Evolutionary conservation across 352 stramenopile species (phyloP), one percentile per base, ranked within the genome.

Genomic region (Pythium dissotocum): DNA sequence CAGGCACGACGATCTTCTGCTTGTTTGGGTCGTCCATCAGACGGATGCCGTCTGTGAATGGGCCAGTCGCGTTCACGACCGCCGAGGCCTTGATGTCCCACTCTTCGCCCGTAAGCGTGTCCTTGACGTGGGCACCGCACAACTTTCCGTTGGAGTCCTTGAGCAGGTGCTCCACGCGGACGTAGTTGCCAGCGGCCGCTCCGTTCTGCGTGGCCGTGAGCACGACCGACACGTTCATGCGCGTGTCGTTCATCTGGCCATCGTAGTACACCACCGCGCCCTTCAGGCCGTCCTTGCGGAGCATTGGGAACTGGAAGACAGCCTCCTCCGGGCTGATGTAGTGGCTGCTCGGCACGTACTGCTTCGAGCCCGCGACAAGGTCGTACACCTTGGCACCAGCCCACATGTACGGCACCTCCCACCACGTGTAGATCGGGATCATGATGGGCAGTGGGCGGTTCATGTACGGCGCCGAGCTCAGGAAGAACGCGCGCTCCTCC

Each of bases 401-500:
- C 89, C 87, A 98, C 82, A 98, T 97, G 83, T 98, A 98, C 12
- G 93, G 94, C 59, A 98, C 81, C 71, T 98, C 89, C 91, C 90
- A 98, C 93, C 92, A 98, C 64, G 81, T 97, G 79, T 98, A 98
- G 68, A 98, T 94, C 51, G 95, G 94, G 69, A 98, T 98, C 91
- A 98, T 98, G 80, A 98, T 98, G 13, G 94, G 94, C 70, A 98
- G 70, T 53, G 94, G 87, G 13, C 87, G 86, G 77, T 98, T 98
- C 87, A 98, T 97, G 79, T 98, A 98, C 21, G 95, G 95, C 38
- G 94, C 94, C 0, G 93, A 91, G 52, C 89, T 80, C 12, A 98
- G 77, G 80, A 98, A 97, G 77, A 97, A 97, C 40, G 78, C 80
- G 21, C 95, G 86, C 80, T 98, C 95, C 62, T 98, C 88, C 5